Conservation (phyloP, 768 basidiomycete species). For the Saitozyma sp. region DNA sequence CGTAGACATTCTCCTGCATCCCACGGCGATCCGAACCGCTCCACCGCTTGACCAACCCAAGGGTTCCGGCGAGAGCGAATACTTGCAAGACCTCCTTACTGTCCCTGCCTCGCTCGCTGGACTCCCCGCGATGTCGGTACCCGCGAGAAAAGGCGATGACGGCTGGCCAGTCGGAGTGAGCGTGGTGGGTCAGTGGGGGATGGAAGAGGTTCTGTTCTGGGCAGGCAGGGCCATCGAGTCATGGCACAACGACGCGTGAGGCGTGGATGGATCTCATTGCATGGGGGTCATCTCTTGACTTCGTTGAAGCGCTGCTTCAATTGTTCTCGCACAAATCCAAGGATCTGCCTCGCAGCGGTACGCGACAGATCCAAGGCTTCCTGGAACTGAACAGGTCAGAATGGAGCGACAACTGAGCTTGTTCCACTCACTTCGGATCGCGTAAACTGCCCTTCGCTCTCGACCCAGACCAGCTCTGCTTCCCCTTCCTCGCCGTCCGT, state of each 20-base stretch:
- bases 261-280: not conserved
- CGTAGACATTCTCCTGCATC: conserved; percentile 82
- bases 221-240: conserved; percentile 26
- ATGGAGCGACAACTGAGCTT: too few species aligned
- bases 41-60: conserved; percentile 58
- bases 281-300: not conserved
- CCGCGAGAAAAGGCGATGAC: conserved; percentile 58
- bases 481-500: conserved; percentile 14
- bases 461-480: conserved; percentile 40
- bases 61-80: conserved; percentile 58
- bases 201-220: conserved; percentile 44
- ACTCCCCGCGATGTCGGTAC: conserved; percentile 76
- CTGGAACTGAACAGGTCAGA: conserved; percentile 20
- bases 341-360: conserved; percentile 20
- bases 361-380: conserved; percentile 23
- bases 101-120: conserved; percentile 91
- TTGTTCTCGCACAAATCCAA: conserved; percentile 1
- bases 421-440: conserved; percentile 22
- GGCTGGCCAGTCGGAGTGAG: conserved; percentile 84
- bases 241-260: conserved; percentile 1
- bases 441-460: conserved; percentile 45
- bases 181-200: conserved; percentile 84
- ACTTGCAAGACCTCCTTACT: conserved; percentile 87
- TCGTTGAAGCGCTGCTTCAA: not conserved
- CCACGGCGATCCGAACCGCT: conserved; percentile 82